Conservation (phyloP, 2,329 filamentous ascomycete genomes). For the Keithomyces neogunnii region DNA sequence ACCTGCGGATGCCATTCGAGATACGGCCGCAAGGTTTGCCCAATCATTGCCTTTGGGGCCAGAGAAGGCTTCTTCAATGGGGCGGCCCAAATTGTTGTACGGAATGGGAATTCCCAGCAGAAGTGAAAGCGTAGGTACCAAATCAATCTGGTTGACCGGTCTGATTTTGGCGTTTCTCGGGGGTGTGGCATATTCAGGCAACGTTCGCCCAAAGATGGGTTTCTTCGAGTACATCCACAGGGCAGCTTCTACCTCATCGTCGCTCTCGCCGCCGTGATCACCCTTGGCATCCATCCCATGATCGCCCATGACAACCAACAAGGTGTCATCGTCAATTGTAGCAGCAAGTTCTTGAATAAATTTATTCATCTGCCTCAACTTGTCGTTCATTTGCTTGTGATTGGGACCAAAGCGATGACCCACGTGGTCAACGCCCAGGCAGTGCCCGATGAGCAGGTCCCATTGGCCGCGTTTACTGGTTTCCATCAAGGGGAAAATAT, state of each 20-base stretch:
- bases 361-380: constrained; percentile 82
- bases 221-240: constrained; percentile 98
- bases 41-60: constrained; percentile 61
- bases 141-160: constrained; percentile 78
- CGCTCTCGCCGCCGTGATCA: constrained; percentile 96
- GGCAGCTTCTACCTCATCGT: constrained; percentile 89
- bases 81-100: constrained; percentile 88
- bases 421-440: constrained; percentile 91
- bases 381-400: constrained; percentile 83
- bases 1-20: constrained; percentile 70
- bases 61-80: constrained; percentile 89
- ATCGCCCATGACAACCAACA: constrained; percentile 96
- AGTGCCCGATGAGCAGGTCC: constrained; percentile 94
- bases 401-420: constrained; percentile 93
- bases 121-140: constrained; percentile 85
- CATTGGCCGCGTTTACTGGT: constrained; percentile 59
- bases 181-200: constrained; percentile 47
- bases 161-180: constrained; percentile 68
- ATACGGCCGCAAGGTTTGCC: constrained; percentile 69
- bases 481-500: constrained; percentile 77
- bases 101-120: constrained; percentile 87
- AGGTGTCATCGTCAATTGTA: constrained; percentile 71
- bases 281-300: constrained; percentile 98
- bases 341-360: constrained; percentile 66
- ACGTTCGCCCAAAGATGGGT: constrained; percentile 71